Percentiles rank a stretch among this genome's conserved stretches.
Evolutionary conservation across 495 filamentous ascomycete species (phyloP).

Genomic region (Penicillium malachiteum): DNA sequence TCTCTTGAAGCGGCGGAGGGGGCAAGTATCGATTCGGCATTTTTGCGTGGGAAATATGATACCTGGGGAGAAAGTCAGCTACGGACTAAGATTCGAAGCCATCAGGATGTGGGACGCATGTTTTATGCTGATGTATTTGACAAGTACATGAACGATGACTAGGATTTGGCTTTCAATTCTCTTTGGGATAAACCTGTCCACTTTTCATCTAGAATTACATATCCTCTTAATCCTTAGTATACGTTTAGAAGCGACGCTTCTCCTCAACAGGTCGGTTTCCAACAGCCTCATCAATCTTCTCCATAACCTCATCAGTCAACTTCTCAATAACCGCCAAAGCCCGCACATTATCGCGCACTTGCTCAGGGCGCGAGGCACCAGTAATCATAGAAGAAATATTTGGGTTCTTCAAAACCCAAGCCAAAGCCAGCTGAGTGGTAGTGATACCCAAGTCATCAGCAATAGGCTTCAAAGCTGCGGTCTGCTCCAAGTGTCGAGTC

Average conservation of each 20-base stretch:
- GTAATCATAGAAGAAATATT: constrained; percentile 75
- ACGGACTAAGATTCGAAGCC: no score
- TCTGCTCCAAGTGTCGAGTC: constrained; percentile 23
- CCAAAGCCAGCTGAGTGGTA: constrained; percentile 66
- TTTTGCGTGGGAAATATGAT: no score
- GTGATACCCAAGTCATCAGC: constrained; percentile 66
- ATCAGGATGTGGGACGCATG: no score
- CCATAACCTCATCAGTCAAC: constrained; percentile 65
- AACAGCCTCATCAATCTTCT: constrained; percentile 66
- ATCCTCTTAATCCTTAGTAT: no score
- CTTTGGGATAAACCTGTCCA: no score
- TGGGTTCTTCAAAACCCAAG: constrained; percentile 77
- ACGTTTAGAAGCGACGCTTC: constrained; percentile 16
- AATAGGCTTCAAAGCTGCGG: constrained; percentile 53
- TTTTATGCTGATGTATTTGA: no score
- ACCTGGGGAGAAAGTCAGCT: no score
- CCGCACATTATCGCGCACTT: constrained; percentile 69
- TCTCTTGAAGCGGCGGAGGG: no score
- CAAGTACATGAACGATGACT: no score
- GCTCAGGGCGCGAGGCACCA: constrained; percentile 68
- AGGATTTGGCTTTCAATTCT: no score
- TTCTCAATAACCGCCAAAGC: constrained; percentile 60
- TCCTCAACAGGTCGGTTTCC: constrained; percentile 59
- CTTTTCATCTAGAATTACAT: no score
- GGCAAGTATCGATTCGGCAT: no score